These are phyloP conservation scores for Pestalotiopsis fici DNA, from an alignment of 2,329 filamentous ascomycete genomes.

Conservation along the genomic window DNA sequence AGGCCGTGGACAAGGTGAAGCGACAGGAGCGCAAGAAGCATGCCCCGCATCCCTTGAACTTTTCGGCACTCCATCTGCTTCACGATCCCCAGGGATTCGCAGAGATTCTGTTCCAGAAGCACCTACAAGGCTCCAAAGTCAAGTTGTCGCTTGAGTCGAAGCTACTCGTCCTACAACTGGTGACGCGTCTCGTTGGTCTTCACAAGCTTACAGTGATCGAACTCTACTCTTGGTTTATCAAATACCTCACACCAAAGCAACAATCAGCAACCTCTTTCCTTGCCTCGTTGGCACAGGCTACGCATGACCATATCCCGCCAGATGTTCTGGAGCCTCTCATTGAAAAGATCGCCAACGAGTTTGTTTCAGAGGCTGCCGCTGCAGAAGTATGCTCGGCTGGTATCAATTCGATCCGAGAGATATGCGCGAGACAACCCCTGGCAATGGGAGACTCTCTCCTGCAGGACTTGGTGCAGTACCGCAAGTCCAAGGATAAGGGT, in stretches of 20 bases:
- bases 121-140: constrained; percentile 83
- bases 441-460: constrained; percentile 95
- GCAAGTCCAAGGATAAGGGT: constrained; percentile 97
- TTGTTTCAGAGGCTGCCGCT: constrained; percentile 92
- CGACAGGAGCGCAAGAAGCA: constrained; percentile 85
- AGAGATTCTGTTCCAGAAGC: constrained; percentile 86
- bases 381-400: constrained; percentile 89
- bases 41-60: constrained; percentile 86
- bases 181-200: constrained; percentile 86
- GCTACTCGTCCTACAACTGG: constrained; percentile 84
- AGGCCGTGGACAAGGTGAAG: constrained; percentile 81
- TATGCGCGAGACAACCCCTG: constrained; percentile 89
- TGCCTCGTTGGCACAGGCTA: constrained; percentile 87
- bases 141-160: constrained; percentile 88
- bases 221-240: constrained; percentile 95
- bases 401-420: constrained; percentile 91
- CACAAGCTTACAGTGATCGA: constrained; percentile 89
- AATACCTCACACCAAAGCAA: constrained; percentile 85
- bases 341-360: constrained; percentile 97
- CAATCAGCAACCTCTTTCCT: constrained; percentile 90
- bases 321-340: constrained; percentile 89
- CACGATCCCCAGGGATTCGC: constrained; percentile 95
- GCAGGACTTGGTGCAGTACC: constrained; percentile 93
- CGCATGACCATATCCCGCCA: constrained; percentile 87
- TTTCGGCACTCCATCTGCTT: constrained; percentile 90